Evolutionary conservation across 202 grass and related monocot species (phyloP).

Genomic region (Zoysia matrella): DNA sequence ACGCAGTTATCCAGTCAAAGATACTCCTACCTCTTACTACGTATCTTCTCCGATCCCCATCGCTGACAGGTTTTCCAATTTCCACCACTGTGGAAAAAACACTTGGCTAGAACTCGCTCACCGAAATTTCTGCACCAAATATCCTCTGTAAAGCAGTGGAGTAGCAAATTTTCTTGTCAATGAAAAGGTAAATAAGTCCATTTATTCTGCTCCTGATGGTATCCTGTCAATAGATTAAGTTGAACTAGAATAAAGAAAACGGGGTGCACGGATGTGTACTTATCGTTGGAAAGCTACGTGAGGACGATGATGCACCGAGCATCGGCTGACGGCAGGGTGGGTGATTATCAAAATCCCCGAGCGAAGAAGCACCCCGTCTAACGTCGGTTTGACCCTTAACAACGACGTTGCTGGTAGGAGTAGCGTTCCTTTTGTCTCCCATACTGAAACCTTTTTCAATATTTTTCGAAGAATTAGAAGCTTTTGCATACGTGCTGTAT

Average conservation of each 20-base stretch:
- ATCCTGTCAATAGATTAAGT: too few relatives aligned
- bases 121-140: background rate
- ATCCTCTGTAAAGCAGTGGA: background rate
- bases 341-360: background rate
- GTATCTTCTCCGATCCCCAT: background rate
- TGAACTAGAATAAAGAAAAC: background rate
- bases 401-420: slow-evolving; percentile 7
- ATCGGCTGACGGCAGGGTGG: background rate
- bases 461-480: too few relatives aligned
- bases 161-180: slow-evolving; percentile 10
- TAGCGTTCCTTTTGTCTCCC: background rate
- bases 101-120: background rate
- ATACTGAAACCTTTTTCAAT: background rate
- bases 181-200: slow-evolving; percentile 32
- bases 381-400: slow-evolving; percentile 5
- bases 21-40: background rate
- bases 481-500: background rate
- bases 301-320: slow-evolving; percentile 31
- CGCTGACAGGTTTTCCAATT: background rate
- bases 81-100: background rate
- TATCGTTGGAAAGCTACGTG: slow-evolving; percentile 44
- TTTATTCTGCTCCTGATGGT: slow-evolving; percentile 35
- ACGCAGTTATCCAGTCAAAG: background rate
- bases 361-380: background rate
- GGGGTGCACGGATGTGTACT: slow-evolving; percentile 58